These are phyloP conservation scores for Mycena crocata DNA, from an alignment of 768 basidiomycete genomes.

Conservation along the genomic window DNA sequence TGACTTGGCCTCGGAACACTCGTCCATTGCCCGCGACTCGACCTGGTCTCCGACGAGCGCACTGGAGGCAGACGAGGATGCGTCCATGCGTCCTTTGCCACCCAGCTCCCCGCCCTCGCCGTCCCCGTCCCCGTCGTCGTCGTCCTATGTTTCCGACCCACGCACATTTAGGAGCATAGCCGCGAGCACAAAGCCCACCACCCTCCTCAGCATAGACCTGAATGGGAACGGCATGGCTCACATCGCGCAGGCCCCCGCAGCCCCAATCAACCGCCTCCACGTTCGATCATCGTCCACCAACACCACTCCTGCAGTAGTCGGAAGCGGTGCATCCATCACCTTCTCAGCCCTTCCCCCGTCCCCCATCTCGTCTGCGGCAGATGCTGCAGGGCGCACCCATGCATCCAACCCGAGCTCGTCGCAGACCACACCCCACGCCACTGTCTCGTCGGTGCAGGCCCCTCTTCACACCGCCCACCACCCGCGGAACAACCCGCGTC, in stretches of 20 bases:
- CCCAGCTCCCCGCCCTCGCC: constrained; percentile 91
- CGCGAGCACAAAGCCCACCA: constrained; percentile 95
- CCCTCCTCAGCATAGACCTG: constrained; percentile 89
- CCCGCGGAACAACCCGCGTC: constrained; percentile 95
- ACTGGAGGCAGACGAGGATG: constrained; percentile 93
- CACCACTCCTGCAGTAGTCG: constrained; percentile 56
- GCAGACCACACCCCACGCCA: constrained; percentile 40
- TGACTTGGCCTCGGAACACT: constrained; percentile 59
- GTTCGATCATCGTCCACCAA: constrained; percentile 70
- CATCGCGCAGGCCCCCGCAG: constrained; percentile 86
- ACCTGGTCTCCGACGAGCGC: constrained; percentile 83
- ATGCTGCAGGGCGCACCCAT: constrained; percentile 56
- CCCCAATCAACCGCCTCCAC: constrained; percentile 67
- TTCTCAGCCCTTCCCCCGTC: constrained; percentile 77
- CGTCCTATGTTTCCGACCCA: constrained; percentile 84
- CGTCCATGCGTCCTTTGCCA: constrained; percentile 89
- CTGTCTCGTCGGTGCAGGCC: constrained; percentile 70
- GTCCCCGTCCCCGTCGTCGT: constrained; percentile 85
- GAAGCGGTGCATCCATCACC: constrained; percentile 71
- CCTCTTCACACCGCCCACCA: constrained; percentile 93
- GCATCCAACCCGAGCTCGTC: constrained; percentile 38
- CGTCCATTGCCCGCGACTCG: constrained; percentile 77
- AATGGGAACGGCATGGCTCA: constrained; percentile 87
- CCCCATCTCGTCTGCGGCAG: constrained; percentile 41
- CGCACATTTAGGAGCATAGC: constrained; percentile 86